Percentiles rank a stretch among this genome's conserved stretches.
phyloP scores from a whole-genome alignment of 768 basidiomycete species.

The Krasilnikovozyma curviuscula region DNA sequence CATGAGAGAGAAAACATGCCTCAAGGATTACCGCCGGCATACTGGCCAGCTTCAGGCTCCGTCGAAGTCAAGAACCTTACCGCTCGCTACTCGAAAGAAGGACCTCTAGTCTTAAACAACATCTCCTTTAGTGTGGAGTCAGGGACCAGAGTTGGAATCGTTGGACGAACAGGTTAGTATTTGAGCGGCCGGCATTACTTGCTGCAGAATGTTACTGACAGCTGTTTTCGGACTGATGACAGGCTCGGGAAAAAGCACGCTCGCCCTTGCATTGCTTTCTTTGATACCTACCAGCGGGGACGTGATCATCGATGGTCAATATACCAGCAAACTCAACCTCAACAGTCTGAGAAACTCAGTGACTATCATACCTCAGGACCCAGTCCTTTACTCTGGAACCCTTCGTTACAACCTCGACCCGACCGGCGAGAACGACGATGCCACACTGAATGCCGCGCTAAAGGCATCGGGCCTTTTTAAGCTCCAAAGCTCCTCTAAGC shows the following conservation, averaged over 20 bases:
- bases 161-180: conserved; percentile 41
- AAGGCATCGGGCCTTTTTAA: conserved; percentile 31
- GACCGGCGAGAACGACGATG: conserved; percentile 38
- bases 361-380: conserved; percentile 39
- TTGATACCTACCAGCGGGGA: conserved; percentile 40
- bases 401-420: conserved; percentile 45
- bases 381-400: conserved; percentile 28
- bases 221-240: no score
- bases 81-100: conserved; percentile 38
- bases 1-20: conserved; percentile 33
- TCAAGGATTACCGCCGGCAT: conserved; percentile 38
- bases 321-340: conserved; percentile 36
- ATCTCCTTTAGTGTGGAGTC: conserved; percentile 40
- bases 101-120: conserved; percentile 43
- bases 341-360: conserved; percentile 39
- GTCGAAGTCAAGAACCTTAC: conserved; percentile 37
- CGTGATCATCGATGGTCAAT: conserved; percentile 38
- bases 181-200: no score
- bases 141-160: conserved; percentile 43
- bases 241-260: conserved; percentile 30
- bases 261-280: conserved; percentile 39
- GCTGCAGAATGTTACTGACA: no score
- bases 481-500: conserved; percentile 29
- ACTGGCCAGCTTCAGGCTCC: conserved; percentile 43
- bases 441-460: conserved; percentile 35